phyloP scores from a whole-genome alignment of 495 filamentous ascomycete species.

The Penicillium turbatum region DNA sequence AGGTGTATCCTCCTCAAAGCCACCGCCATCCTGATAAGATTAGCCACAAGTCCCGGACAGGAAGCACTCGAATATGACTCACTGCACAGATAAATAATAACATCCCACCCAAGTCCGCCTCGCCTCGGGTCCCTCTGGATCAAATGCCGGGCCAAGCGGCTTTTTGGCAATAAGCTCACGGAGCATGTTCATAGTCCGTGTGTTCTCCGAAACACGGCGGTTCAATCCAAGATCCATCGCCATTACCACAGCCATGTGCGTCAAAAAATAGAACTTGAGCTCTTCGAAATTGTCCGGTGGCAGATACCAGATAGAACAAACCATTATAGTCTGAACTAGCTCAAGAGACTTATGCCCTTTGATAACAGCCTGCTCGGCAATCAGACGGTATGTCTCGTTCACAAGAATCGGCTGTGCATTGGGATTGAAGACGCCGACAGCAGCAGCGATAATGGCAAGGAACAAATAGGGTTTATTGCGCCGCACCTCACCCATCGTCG shows the following conservation, averaged over 20 bases:
- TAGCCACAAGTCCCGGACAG: slow-evolving; percentile 39
- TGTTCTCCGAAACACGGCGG: slow-evolving; percentile 29
- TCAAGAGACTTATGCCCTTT: slow-evolving; percentile 82
- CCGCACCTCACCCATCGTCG: slow-evolving; percentile 63
- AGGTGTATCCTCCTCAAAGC: slow-evolving; percentile 77
- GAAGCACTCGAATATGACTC: slow-evolving; percentile 13
- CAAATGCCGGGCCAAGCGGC: slow-evolving; percentile 36
- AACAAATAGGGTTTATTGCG: slow-evolving; percentile 74
- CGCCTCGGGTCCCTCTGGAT: slow-evolving; percentile 66
- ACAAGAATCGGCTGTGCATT: slow-evolving; percentile 56
- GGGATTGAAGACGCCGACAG: slow-evolving; percentile 59
- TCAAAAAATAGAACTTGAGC: slow-evolving; percentile 85
- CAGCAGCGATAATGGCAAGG: slow-evolving; percentile 67
- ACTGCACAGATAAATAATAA: slow-evolving; percentile 68
- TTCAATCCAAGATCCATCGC: slow-evolving; percentile 85
- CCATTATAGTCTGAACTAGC: slow-evolving; percentile 73
- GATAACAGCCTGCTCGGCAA: slow-evolving; percentile 70
- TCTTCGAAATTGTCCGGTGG: slow-evolving; percentile 81
- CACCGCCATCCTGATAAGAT: slow-evolving; percentile 64
- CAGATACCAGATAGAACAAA: slow-evolving; percentile 74
- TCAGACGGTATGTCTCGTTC: slow-evolving; percentile 64
- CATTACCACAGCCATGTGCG: slow-evolving; percentile 79
- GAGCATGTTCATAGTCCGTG: slow-evolving; percentile 27
- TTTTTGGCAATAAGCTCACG: slow-evolving; percentile 37
- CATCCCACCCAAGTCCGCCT: slow-evolving; percentile 76